A percentile compares a stretch with the other conserved stretches of the same genome.
phyloP scores from a whole-genome alignment of 2,329 filamentous ascomycete species.

The Aureobasidium sp. region DNA sequence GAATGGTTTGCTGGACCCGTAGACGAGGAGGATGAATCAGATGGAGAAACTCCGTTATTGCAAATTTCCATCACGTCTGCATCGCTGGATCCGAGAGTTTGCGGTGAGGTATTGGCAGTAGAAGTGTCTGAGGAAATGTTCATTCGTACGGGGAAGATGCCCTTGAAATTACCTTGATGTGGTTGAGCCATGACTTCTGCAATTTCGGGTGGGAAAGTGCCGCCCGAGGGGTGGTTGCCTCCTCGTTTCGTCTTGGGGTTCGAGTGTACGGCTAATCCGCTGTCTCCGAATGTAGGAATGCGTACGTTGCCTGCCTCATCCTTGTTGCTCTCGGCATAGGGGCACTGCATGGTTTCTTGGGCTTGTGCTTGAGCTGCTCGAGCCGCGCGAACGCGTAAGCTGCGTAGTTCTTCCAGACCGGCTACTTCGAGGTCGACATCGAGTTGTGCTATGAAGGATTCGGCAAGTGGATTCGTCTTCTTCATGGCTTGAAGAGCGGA shows the following conservation, averaged over 20 bases:
- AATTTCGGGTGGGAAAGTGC: neutral
- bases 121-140: neutral
- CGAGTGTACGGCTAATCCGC: conserved; percentile 5
- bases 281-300: conserved; percentile 4
- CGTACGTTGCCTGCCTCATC: neutral
- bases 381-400: neutral
- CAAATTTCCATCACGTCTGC: neutral
- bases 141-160: neutral
- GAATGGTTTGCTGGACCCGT: neutral
- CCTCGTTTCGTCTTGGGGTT: neutral
- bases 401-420: conserved; percentile 38
- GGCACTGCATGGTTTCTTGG: neutral
- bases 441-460: conserved; percentile 88
- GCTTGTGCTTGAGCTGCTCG: neutral
- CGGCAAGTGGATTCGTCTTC: conserved; percentile 78
- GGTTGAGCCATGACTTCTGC: neutral
- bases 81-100: neutral
- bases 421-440: conserved; percentile 82
- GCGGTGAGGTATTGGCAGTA: neutral
- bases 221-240: neutral
- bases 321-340: neutral
- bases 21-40: neutral
- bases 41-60: neutral
- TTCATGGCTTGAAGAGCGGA: conserved; percentile 86
- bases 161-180: conserved; percentile 1